Evolutionary conservation across 345 rosid genomes (phyloP).

Genomic region (Geranium rotundifolium): DNA sequence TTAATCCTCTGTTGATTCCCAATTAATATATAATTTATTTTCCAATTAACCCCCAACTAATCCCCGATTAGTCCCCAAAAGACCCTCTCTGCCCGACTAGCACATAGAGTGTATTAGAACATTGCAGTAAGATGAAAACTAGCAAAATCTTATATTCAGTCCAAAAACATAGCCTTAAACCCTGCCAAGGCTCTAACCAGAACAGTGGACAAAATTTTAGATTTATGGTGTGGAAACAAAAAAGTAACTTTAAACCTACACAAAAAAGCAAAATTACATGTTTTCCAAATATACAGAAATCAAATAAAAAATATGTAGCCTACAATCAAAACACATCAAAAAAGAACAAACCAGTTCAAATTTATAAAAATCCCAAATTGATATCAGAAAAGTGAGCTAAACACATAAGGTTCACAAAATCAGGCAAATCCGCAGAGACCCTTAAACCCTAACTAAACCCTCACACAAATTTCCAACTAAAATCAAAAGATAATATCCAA

Average conservation of each 20-base stretch:
- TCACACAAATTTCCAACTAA: not conserved
- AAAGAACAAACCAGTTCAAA: too few species aligned
- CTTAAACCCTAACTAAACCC: conserved; percentile 46
- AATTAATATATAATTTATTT: too few species aligned
- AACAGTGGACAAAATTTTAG: not conserved
- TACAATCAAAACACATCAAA: too few species aligned
- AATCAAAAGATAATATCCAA: not conserved
- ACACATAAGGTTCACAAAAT: not conserved
- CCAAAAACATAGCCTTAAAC: not conserved
- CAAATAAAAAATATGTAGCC: not conserved
- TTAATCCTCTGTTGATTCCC: too few species aligned
- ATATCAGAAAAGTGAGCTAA: not conserved
- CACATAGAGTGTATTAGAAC: too few species aligned
- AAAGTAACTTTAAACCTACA: not conserved
- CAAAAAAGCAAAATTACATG: not conserved
- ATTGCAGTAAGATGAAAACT: too few species aligned
- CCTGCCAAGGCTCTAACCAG: too few species aligned
- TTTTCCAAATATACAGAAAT: not conserved
- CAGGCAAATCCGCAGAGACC: not conserved
- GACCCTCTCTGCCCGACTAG: too few species aligned
- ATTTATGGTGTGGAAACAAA: not conserved
- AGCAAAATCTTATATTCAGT: too few species aligned
- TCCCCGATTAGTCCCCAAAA: too few species aligned
- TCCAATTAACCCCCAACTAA: too few species aligned
- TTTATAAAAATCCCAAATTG: not conserved